These are phyloP conservation scores for Aspergillus calidoustus DNA, from an alignment of 2,329 filamentous ascomycete species.

Conservation along the genomic window DNA sequence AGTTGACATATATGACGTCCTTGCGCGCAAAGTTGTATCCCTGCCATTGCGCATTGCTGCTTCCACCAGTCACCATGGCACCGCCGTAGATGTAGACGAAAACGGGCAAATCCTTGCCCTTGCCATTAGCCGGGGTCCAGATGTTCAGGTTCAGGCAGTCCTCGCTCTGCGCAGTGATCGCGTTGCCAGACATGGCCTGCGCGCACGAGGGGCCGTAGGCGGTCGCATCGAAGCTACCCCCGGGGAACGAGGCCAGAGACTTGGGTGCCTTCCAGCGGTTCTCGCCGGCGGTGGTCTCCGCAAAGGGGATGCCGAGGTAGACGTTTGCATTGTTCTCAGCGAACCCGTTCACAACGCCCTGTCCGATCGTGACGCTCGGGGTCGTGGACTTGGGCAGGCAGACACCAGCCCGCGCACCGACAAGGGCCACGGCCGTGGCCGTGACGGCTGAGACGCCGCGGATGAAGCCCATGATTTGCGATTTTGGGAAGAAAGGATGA, in stretches of 20 bases:
- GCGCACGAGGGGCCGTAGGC: constrained; percentile 28
- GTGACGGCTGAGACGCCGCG: constrained; percentile 18
- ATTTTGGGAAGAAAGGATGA: background rate
- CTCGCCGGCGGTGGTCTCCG: constrained; percentile 25
- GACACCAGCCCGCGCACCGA: constrained; percentile 10
- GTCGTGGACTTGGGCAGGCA: background rate
- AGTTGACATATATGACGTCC: constrained; percentile 30
- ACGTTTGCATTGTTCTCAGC: constrained; percentile 31
- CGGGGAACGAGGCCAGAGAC: constrained; percentile 15
- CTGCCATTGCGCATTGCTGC: constrained; percentile 31
- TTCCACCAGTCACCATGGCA: constrained; percentile 59
- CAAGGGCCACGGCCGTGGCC: constrained; percentile 18
- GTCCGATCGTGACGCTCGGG: constrained; percentile 24
- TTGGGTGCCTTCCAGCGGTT: constrained; percentile 30
- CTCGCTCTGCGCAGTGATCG: constrained; percentile 28
- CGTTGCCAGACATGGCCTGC: constrained; percentile 29
- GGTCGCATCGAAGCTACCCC: constrained; percentile 23
- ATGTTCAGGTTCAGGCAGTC: constrained; percentile 30
- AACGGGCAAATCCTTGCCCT: constrained; percentile 19
- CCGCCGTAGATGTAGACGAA: constrained; percentile 63
- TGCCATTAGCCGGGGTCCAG: constrained; percentile 25
- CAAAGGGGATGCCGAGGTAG: constrained; percentile 30
- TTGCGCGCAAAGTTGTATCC: constrained; percentile 29
- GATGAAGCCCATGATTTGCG: constrained; percentile 22
- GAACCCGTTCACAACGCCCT: constrained; percentile 30